Evolutionary conservation across 1,284 basidiomycete genomes (phyloP).

Genomic region (Irpex sp.): DNA sequence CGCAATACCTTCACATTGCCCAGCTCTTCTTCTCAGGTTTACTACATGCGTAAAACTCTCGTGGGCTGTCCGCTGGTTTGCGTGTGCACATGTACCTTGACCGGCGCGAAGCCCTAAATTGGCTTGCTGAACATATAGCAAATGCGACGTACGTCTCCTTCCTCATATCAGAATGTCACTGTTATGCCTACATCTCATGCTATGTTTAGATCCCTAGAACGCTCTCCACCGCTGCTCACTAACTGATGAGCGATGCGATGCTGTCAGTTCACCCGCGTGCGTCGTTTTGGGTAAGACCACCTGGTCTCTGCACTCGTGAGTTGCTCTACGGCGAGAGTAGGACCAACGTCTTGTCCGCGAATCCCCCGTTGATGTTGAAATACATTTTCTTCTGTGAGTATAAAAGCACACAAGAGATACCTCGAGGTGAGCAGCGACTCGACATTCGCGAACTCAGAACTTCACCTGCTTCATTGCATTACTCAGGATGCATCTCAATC

Average conservation of each 20-base stretch:
- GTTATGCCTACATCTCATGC: not conserved
- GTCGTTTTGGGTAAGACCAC: not conserved
- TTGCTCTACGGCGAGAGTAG: not conserved
- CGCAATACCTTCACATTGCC: too few relatives aligned
- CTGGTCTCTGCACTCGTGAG: not conserved
- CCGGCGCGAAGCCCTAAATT: too few relatives aligned
- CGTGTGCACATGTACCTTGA: too few relatives aligned
- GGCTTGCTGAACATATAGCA: too few relatives aligned
- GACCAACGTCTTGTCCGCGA: not conserved
- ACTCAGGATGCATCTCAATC: conserved; percentile 3
- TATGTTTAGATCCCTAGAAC: not conserved
- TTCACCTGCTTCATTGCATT: not conserved
- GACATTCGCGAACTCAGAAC: not conserved
- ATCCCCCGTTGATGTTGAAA: not conserved
- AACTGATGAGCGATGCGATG: not conserved
- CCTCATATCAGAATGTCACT: not conserved
- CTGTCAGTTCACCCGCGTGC: not conserved
- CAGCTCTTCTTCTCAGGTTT: too few relatives aligned
- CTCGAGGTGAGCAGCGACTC: not conserved
- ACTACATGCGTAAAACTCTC: too few relatives aligned
- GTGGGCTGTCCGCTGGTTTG: too few relatives aligned
- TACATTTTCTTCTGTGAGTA: not conserved
- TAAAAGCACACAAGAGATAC: not conserved
- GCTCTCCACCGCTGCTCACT: not conserved
- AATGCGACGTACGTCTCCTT: not conserved